These are phyloP conservation scores for Bauhinia variegata DNA, from an alignment of 306 rosid genomes.

Conservation along the genomic window DNA sequence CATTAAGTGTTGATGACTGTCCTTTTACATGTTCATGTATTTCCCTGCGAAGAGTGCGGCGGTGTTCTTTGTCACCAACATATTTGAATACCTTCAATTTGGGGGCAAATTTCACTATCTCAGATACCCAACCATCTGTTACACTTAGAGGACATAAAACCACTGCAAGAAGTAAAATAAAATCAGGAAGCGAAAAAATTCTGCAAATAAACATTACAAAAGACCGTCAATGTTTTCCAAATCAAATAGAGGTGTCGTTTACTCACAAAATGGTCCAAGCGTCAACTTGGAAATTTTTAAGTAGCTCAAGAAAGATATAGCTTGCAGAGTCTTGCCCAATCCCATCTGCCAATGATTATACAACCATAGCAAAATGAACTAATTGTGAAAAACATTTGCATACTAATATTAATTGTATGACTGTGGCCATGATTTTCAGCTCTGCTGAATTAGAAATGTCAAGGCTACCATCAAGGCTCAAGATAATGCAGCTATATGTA, in stretches of 20 bases:
- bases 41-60: slow-evolving; percentile 59
- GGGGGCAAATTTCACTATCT: slow-evolving; percentile 75
- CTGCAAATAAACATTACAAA: slow-evolving; percentile 20
- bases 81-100: slow-evolving; percentile 62
- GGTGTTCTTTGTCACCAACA: slow-evolving; percentile 84
- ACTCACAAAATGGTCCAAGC: slow-evolving; percentile 87
- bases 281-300: slow-evolving; percentile 63
- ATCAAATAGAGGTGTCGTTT: slow-evolving; percentile 31
- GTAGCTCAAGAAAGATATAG: slow-evolving; percentile 82
- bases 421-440: slow-evolving; percentile 21
- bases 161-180: slow-evolving; percentile 56
- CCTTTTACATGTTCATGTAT: slow-evolving; percentile 54
- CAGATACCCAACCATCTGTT: slow-evolving; percentile 90
- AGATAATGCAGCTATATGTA: slow-evolving; percentile 18
- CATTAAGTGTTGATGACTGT: slow-evolving; percentile 49
- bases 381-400: slow-evolving; percentile 20
- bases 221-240: slow-evolving; percentile 25
- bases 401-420: slow-evolving; percentile 2
- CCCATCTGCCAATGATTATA: slow-evolving; percentile 77
- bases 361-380: slow-evolving; percentile 32
- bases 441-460: slow-evolving; percentile 28
- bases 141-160: slow-evolving; percentile 92
- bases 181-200: slow-evolving; percentile 25
- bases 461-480: slow-evolving; percentile 14
- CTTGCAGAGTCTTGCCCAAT: slow-evolving; percentile 94